A percentile compares a stretch with the other conserved stretches of the same genome.
Evolutionary conservation across 2,329 filamentous ascomycete genomes (phyloP).

Genomic region (Colletotrichum filicis): DNA sequence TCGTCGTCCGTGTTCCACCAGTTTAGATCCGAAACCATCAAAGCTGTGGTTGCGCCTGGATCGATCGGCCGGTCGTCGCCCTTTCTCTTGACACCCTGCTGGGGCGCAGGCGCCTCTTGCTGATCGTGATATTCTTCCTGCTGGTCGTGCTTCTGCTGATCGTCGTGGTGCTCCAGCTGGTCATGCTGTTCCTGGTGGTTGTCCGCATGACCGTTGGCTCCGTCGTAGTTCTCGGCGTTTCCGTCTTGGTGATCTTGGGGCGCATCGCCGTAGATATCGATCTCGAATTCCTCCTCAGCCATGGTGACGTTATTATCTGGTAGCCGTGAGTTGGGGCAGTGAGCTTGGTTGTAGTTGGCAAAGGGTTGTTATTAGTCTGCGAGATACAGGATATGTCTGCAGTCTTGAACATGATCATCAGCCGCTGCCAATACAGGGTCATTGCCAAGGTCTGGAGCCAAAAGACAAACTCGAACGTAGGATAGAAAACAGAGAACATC

Average conservation of each 20-base stretch:
- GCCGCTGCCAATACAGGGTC: constrained; percentile 33
- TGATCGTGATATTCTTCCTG: constrained; percentile 40
- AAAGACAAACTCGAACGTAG: constrained; percentile 25
- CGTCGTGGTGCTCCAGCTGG: constrained; percentile 42
- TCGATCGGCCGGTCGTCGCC: constrained; percentile 70
- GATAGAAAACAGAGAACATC: constrained; percentile 49
- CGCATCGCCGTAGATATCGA: constrained; percentile 76
- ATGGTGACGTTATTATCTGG: constrained; percentile 53
- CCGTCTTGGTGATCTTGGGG: constrained; percentile 52
- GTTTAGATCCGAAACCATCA: constrained; percentile 89
- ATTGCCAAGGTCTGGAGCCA: constrained; percentile 26
- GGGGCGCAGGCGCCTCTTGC: constrained; percentile 46
- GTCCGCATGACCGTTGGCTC: constrained; percentile 43
- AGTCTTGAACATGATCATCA: constrained; percentile 39
- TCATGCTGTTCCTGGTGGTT: constrained; percentile 49
- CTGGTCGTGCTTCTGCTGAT: constrained; percentile 53
- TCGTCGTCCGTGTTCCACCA: constrained; percentile 99
- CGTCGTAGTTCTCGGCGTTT: constrained; percentile 49
- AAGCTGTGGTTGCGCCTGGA: constrained; percentile 71
- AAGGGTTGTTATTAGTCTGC: constrained; percentile 37
- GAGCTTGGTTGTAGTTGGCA: constrained; percentile 31
- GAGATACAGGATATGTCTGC: constrained; percentile 54
- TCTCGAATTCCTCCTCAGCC: constrained; percentile 79
- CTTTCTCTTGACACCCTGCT: constrained; percentile 71
- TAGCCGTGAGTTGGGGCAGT: constrained; percentile 25